phyloP scores from a whole-genome alignment of 2,329 filamentous ascomycete species.

The Phialophora expanda region DNA sequence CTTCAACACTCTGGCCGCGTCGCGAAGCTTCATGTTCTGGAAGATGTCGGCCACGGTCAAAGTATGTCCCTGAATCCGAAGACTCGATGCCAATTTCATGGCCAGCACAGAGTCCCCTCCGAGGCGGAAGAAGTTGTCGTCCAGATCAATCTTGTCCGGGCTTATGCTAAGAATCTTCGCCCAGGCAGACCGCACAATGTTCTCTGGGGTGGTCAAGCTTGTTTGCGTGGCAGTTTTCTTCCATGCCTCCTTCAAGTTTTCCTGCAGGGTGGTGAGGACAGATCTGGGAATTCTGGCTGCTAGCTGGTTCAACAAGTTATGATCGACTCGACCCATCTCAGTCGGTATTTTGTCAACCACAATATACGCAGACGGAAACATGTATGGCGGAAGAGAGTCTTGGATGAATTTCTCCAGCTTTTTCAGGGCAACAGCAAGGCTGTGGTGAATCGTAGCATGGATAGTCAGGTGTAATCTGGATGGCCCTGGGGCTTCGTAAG shows the following conservation, averaged over 20 bases:
- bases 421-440: constrained; percentile 44
- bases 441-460: constrained; percentile 31
- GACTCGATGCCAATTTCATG: constrained; percentile 41
- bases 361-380: constrained; percentile 55
- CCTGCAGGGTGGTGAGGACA: constrained; percentile 34
- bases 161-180: constrained; percentile 47
- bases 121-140: constrained; percentile 43
- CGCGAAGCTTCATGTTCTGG: constrained; percentile 49
- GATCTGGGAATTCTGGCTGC: constrained; percentile 45
- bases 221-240: constrained; percentile 41
- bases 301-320: constrained; percentile 48
- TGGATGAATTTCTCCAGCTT: constrained; percentile 51
- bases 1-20: constrained; percentile 56
- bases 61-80: constrained; percentile 30
- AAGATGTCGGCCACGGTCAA: constrained; percentile 43
- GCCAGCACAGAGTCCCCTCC: constrained; percentile 43
- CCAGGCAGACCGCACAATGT: constrained; percentile 30
- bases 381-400: constrained; percentile 54
- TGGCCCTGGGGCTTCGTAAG: constrained; percentile 24
- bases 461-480: constrained; percentile 37
- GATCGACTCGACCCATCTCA: constrained; percentile 43
- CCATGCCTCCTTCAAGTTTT: constrained; percentile 44
- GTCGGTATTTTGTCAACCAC: constrained; percentile 43
- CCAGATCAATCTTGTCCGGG: constrained; percentile 42
- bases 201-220: constrained; percentile 45